Percentiles rank a stretch among this genome's conserved stretches.
phyloP scores from a whole-genome alignment of 345 rosid species.

The Viola odorata region DNA sequence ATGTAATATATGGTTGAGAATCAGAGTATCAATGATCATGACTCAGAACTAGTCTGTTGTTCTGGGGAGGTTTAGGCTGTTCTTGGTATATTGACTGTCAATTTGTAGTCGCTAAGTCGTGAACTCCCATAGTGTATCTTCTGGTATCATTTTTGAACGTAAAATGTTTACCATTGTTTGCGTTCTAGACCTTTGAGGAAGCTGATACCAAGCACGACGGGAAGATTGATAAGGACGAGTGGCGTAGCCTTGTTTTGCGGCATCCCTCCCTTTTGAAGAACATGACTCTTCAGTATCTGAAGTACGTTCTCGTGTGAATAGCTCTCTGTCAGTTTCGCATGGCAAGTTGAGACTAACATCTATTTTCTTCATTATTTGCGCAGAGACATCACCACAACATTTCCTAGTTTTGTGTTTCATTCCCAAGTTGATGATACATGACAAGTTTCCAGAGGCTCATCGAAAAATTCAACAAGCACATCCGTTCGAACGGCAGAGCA shows the following conservation, averaged over 20 bases:
- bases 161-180: background rate
- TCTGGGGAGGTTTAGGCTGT: no score
- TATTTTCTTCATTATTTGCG: background rate
- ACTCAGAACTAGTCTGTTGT: no score
- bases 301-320: background rate
- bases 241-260: slow-evolving; percentile 88
- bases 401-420: slow-evolving; percentile 27
- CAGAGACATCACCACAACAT: slow-evolving; percentile 27
- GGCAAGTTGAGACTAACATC: background rate
- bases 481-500: background rate
- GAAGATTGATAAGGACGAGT: slow-evolving; percentile 89
- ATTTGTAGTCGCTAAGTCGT: no score
- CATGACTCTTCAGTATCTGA: slow-evolving; percentile 23
- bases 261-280: slow-evolving; percentile 92
- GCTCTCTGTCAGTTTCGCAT: background rate
- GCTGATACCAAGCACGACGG: slow-evolving; percentile 98
- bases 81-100: no score
- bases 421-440: slow-evolving; percentile 28
- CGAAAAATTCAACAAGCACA: no score
- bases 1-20: no score
- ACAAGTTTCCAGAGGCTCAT: background rate
- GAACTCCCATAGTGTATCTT: no score
- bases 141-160: background rate
- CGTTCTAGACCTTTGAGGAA: slow-evolving; percentile 87
- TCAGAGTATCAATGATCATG: no score